Conservation (phyloP, 2,329 filamentous ascomycete species). For the Aspergillus nomiae region DNA sequence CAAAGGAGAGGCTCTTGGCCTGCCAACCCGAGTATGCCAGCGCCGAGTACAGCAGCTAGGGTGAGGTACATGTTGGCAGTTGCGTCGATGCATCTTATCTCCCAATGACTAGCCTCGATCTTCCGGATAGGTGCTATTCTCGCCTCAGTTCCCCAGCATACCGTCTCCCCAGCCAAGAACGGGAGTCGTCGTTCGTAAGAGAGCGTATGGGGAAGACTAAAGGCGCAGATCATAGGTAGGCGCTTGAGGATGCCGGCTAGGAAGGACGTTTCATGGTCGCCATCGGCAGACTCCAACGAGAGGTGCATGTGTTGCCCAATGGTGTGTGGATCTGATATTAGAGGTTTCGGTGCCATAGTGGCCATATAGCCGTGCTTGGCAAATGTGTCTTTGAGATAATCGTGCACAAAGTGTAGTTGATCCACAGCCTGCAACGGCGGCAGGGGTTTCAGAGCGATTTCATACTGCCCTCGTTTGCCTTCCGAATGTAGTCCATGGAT, state of each 20-base stretch:
- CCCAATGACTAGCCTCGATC: constrained; percentile 24
- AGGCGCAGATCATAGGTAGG: neutral
- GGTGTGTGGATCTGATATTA: neutral
- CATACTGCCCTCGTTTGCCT: constrained; percentile 18
- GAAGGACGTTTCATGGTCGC: neutral
- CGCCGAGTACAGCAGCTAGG: constrained; percentile 17
- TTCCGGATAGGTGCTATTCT: constrained; percentile 20
- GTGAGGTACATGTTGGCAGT: constrained; percentile 28
- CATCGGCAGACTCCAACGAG: constrained; percentile 16
- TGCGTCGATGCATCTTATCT: constrained; percentile 23
- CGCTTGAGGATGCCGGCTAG: neutral
- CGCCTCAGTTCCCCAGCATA: constrained; percentile 22
- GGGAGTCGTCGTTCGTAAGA: neutral
- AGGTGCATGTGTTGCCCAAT: constrained; percentile 22
- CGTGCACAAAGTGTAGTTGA: constrained; percentile 17
- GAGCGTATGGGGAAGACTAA: neutral
- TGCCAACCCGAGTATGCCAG: constrained; percentile 19
- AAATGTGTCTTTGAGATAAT: constrained; percentile 18
- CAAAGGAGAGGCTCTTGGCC: constrained; percentile 9
- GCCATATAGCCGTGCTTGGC: constrained; percentile 16
- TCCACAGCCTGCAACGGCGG: constrained; percentile 23
- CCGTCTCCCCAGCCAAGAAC: constrained; percentile 10
- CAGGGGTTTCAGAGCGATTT: constrained; percentile 17
- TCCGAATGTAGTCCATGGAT: constrained; percentile 19
- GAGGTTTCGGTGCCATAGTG: constrained; percentile 22